These are phyloP conservation scores for Sisymbrium altissimum DNA, from an alignment of 345 rosid species.

Conservation along the genomic window DNA sequence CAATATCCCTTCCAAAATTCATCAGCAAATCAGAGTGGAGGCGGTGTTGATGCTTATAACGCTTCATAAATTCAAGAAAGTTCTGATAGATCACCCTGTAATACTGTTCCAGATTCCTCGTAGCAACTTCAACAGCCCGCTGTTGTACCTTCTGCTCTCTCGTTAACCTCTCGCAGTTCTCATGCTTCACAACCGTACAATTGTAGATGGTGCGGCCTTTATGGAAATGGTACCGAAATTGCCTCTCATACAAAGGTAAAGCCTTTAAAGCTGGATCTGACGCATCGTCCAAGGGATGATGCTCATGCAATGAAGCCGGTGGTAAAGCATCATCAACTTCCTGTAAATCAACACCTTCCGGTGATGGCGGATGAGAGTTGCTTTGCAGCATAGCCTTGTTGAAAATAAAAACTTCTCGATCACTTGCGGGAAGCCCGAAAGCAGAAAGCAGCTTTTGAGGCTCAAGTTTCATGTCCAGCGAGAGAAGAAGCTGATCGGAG, in stretches of 20 bases:
- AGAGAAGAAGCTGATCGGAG: slow-evolving; percentile 82
- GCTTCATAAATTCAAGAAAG: slow-evolving; percentile 79
- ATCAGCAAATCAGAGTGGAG: slow-evolving; percentile 67
- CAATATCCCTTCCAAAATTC: slow-evolving; percentile 71
- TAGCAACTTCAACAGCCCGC: slow-evolving; percentile 81
- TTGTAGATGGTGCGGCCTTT: slow-evolving; percentile 55
- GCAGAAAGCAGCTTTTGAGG: slow-evolving; percentile 68
- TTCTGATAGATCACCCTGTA: slow-evolving; percentile 73
- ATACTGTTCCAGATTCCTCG: slow-evolving; percentile 77
- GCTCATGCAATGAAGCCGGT: slow-evolving; percentile 46
- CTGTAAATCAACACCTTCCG: slow-evolving; percentile 50
- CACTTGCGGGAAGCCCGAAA: slow-evolving; percentile 70
- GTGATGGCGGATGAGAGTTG: slow-evolving; percentile 59
- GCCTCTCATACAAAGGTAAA: slow-evolving; percentile 86
- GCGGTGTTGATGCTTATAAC: slow-evolving; percentile 69
- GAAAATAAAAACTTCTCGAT: slow-evolving; percentile 69
- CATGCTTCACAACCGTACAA: slow-evolving; percentile 53
- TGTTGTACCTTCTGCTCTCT: slow-evolving; percentile 89
- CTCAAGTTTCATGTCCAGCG: slow-evolving; percentile 79
- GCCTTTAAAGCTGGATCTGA: slow-evolving; percentile 93
- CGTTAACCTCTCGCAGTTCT: slow-evolving; percentile 62
- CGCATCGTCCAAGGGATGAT: slow-evolving; percentile 85
- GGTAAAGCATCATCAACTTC: slow-evolving; percentile 59
- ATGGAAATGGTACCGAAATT: slow-evolving; percentile 71
- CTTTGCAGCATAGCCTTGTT: slow-evolving; percentile 72